These are phyloP conservation scores for Picochlorum sp. DNA, from an alignment of 139 green algal species.

Conservation along the genomic window DNA sequence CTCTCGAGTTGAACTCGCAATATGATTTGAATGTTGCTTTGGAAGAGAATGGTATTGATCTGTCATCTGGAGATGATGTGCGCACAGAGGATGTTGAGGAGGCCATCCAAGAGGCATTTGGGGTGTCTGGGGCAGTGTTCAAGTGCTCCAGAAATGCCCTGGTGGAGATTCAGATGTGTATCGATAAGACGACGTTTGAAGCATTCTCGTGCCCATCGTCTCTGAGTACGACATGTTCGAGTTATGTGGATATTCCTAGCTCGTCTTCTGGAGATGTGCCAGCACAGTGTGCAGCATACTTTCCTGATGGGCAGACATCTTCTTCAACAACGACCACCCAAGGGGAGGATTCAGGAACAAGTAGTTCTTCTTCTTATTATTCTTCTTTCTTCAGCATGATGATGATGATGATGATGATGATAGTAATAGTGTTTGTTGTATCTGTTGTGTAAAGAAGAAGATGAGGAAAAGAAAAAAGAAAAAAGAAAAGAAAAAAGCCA, in stretches of 20 bases:
- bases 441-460: too few species aligned
- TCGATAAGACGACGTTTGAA: neutral
- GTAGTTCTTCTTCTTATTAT: too few species aligned
- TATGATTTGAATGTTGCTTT: conserved; percentile 22
- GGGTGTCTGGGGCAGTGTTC: neutral
- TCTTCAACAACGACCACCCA: too few species aligned
- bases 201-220: neutral
- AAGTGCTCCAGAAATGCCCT: neutral
- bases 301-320: neutral
- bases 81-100: neutral
- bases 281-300: conserved; percentile 1
- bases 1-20: conserved; percentile 37
- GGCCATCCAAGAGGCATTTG: neutral
- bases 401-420: too few species aligned
- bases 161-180: neutral
- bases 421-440: too few species aligned
- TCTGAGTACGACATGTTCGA: neutral
- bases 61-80: neutral
- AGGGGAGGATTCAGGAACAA: too few species aligned
- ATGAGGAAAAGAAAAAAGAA: too few species aligned
- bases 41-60: neutral
- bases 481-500: too few species aligned
- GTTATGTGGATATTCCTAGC: neutral
- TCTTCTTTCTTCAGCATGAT: too few species aligned
- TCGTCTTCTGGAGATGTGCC: neutral